Evolutionary conservation across 192 early-diverging fungal species (phyloP).

Genomic region (Coemansia asiatica): DNA sequence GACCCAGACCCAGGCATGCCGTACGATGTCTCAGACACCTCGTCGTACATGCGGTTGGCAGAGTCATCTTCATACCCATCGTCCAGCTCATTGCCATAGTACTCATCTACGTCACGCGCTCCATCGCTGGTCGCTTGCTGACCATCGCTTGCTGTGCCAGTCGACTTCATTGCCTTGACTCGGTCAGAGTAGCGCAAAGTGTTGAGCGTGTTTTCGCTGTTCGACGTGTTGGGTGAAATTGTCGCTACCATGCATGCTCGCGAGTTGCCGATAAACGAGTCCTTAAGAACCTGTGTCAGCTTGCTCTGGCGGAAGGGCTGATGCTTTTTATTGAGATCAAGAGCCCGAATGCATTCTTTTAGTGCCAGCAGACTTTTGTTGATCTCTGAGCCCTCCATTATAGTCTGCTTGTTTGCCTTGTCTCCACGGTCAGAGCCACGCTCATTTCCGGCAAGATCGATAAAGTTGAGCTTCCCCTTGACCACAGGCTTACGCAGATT

Average conservation of each 20-base stretch:
- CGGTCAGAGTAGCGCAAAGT: constrained; percentile 96
- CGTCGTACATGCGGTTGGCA: constrained; percentile 27
- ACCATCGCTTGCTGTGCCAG: constrained; percentile 18
- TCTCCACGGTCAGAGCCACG: constrained; percentile 97
- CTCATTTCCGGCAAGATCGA: constrained; percentile 97
- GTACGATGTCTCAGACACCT: constrained; percentile 7
- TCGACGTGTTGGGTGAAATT: constrained; percentile 91
- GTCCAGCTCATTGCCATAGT: constrained; percentile 27
- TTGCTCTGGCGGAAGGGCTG: constrained; percentile 98
- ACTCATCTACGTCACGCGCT: constrained; percentile 41
- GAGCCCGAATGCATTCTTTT: constrained; percentile 97
- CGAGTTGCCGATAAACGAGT: constrained; percentile 97
- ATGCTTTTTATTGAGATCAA: constrained; percentile 93
- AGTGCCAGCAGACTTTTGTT: constrained; percentile 97
- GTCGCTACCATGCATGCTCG: constrained; percentile 99
- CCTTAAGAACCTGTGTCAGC: constrained; percentile 95
- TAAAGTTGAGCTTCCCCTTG: constrained; percentile 91
- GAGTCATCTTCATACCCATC: constrained; percentile 55
- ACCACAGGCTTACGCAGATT: constrained; percentile 60
- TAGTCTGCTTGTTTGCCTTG: constrained; percentile 81
- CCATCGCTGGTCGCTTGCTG: constrained; percentile 39
- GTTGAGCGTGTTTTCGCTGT: constrained; percentile 95
- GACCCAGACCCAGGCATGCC: background rate
- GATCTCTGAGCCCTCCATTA: constrained; percentile 99
- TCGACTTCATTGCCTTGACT: constrained; percentile 56